Evolutionary conservation across 768 basidiomycete genomes (phyloP).

Genomic region (Lentinus brumalis): DNA sequence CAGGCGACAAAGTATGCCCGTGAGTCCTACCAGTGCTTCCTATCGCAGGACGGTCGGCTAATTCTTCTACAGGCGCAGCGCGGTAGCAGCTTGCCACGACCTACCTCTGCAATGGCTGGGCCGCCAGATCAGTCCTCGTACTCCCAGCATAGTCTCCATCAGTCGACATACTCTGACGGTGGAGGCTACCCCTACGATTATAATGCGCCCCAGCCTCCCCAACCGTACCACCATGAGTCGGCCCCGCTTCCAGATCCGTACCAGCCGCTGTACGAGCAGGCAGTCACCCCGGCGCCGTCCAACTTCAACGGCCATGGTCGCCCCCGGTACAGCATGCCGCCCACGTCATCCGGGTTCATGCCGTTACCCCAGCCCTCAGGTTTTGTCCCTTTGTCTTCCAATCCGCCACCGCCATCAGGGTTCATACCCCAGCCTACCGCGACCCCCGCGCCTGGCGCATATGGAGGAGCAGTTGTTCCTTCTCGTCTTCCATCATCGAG

Average conservation of each 20-base stretch:
- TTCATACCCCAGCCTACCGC: conserved; percentile 24
- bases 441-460: conserved; percentile 27
- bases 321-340: conserved; percentile 68
- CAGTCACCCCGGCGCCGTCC: conserved; percentile 31
- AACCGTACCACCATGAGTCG: conserved; percentile 34
- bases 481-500: conserved; percentile 27
- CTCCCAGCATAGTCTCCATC: conserved; percentile 43
- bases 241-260: conserved; percentile 42
- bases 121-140: conserved; percentile 32
- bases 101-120: conserved; percentile 29
- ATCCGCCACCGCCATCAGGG: conserved; percentile 25
- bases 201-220: conserved; percentile 29
- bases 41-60: neutral
- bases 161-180: conserved; percentile 35
- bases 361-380: conserved; percentile 47
- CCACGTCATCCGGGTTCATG: conserved; percentile 69
- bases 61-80: neutral
- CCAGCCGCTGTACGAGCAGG: conserved; percentile 48
- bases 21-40: conserved; percentile 6
- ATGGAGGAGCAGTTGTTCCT: conserved; percentile 23
- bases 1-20: conserved; percentile 26
- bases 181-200: conserved; percentile 41
- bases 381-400: conserved; percentile 30
- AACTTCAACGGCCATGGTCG: conserved; percentile 39
- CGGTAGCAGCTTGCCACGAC: conserved; percentile 20